Base-by-base conservation (phyloP, 768 basidiomycete genomes). In the Russula vinacea region DNA sequence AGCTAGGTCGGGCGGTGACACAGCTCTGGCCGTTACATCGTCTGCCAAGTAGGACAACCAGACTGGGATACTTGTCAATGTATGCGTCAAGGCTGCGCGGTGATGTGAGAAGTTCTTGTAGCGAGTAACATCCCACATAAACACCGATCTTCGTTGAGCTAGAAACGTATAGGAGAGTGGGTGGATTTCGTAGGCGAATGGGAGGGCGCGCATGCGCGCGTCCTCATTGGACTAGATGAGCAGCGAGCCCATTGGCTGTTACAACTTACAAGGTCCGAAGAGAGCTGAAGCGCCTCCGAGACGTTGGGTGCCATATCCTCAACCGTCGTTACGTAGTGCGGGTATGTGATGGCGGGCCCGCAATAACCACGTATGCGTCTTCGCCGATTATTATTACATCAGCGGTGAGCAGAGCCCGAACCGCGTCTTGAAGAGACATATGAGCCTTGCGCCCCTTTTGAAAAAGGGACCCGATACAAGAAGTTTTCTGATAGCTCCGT, bases 281-380 rank as follows among this genome's bases (percentile, higher is more conserved):
- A 91, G 78, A 10, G 88, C 91, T 50, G 89, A 90, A 0, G 88
- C 89, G 56, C 89, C 90, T 74, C 92, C 90, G 68, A 90, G 90
- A 56, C 90, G 80, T 73, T 92, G 90, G 16, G 88, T 75, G 26
- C 79, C 74, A 71, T 89, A 91, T 73, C 89, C 73, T 92, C 88
- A 11, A 76, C 79, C 33, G 88, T 90, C 2, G 88, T 77, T 57
- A 90, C 78, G 71, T 90, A 89, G 74, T 90, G 89, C 0, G 78
- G 82, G 70, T 92, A 92, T 6, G 88, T 86, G 67, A 91, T 92
- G 6, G 88, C 89, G n/a, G 90, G 90, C 16, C 89, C 90, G 87
- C 86, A 60, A 90, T 75, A 58, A 90, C 88, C 64, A 92, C 87
- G 67, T 89, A 87, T 4, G 87, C 88, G 67, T 87, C 80, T 53